phyloP scores from a whole-genome alignment of 306 rosid genomes.

The Vigna hirtella region DNA sequence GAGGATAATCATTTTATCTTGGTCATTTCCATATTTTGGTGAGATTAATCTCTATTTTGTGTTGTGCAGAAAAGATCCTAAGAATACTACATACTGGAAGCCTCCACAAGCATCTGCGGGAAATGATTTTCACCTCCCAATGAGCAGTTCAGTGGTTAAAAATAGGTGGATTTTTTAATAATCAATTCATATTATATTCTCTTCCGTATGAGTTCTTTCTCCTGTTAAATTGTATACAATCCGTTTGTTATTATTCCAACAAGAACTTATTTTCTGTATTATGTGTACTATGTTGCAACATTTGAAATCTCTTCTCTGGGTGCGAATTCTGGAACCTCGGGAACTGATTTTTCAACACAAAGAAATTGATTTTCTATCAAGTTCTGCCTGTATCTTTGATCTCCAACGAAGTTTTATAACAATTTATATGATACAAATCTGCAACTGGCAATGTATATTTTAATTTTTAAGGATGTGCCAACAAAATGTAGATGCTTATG shows the following conservation, averaged over 20 bases:
- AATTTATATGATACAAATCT: not conserved
- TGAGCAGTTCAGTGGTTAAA: constrained; percentile 73
- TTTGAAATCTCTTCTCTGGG: constrained; percentile 33
- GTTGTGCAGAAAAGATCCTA: constrained; percentile 39
- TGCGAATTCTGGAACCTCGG: not conserved
- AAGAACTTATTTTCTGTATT: constrained; percentile 8
- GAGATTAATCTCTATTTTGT: constrained; percentile 30
- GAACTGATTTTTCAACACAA: not conserved
- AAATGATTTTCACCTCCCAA: constrained; percentile 60
- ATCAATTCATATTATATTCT: not conserved
- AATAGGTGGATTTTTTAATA: constrained; percentile 55
- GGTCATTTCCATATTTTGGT: not conserved
- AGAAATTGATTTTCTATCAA: no score
- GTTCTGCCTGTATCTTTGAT: no score
- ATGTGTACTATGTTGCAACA: not conserved
- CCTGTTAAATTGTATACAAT: not conserved
- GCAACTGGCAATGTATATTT: not conserved
- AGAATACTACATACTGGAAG: constrained; percentile 57
- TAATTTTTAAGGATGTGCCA: constrained; percentile 25
- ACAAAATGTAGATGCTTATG: not conserved
- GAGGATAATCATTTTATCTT: not conserved
- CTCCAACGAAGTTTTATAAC: no score
- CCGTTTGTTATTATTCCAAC: not conserved
- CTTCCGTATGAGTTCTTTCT: not conserved
- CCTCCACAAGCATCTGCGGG: constrained; percentile 61